A percentile compares a stretch with the other conserved stretches of the same genome.
Conservation (phyloP, 148 eudicot species). For the Vaccinium vitisidaea region DNA sequence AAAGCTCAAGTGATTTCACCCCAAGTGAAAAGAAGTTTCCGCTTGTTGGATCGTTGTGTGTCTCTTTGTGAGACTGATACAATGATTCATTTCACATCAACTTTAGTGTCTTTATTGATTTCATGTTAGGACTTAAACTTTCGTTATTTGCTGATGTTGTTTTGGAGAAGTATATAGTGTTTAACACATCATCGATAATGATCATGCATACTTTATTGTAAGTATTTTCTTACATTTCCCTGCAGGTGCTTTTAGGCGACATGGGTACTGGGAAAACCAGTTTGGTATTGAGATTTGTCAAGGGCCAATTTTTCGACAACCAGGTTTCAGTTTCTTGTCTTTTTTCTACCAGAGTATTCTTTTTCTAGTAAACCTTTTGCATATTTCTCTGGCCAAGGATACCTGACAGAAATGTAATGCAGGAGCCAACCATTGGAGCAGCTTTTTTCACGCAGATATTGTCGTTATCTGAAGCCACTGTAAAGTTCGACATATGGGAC, state of each 20-base stretch:
- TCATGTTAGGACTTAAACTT: background rate
- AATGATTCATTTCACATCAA: background rate
- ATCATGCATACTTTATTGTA: background rate
- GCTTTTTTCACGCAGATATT: conserved; percentile 46
- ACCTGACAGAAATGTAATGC: conserved; percentile 17
- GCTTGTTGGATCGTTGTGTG: background rate
- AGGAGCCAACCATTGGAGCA: conserved; percentile 55
- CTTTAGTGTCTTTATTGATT: background rate
- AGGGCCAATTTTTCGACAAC: conserved; percentile 37
- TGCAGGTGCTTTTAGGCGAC: conserved; percentile 49
- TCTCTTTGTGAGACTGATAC: background rate
- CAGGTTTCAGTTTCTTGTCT: conserved; percentile 30
- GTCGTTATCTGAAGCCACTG: conserved; percentile 41
- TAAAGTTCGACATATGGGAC: conserved; percentile 53
- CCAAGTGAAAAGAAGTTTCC: background rate
- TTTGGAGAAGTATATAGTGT: background rate
- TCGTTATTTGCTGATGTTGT: too few species aligned
- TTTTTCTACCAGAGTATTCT: background rate
- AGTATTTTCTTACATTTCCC: background rate
- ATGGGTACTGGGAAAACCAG: conserved; percentile 52
- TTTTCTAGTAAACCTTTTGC: background rate
- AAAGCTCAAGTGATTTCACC: background rate
- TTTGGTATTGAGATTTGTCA: conserved; percentile 40
- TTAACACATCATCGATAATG: background rate
- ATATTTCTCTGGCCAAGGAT: background rate